Percentiles rank a stretch among this genome's conserved stretches.
Evolutionary conservation across 176 grass and related monocot species (phyloP).

Genomic region (Carex parvula): DNA sequence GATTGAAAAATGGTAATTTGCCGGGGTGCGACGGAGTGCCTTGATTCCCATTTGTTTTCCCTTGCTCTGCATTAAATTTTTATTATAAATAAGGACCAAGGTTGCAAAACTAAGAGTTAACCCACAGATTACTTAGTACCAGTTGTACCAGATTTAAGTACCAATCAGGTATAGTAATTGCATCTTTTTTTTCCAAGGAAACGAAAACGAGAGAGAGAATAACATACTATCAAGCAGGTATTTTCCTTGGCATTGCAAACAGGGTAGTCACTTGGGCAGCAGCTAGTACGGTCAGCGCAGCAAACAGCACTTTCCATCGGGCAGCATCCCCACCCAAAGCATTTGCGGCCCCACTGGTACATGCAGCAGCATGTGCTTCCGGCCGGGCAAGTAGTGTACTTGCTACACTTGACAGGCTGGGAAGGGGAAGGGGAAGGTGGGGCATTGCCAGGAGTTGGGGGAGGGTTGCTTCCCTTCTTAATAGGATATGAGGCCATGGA

Average conservation of each 20-base stretch:
- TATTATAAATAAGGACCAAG: background rate
- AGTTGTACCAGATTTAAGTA: background rate
- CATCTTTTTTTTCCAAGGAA: background rate
- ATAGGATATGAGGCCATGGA: slow-evolving; percentile 77
- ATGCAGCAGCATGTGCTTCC: slow-evolving; percentile 87
- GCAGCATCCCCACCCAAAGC: slow-evolving; percentile 87
- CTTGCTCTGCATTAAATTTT: slow-evolving; percentile 58
- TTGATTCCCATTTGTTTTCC: slow-evolving; percentile 61
- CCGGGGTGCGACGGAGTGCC: slow-evolving; percentile 51
- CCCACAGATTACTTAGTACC: background rate
- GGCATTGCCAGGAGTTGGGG: slow-evolving; percentile 46
- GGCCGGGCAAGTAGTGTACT: slow-evolving; percentile 30
- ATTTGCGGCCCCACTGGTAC: slow-evolving; percentile 38
- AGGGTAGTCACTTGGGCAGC: slow-evolving; percentile 74
- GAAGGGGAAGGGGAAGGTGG: slow-evolving; percentile 47
- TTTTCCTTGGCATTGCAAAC: slow-evolving; percentile 55
- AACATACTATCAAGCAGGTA: slow-evolving; percentile 61
- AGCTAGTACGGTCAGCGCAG: slow-evolving; percentile 77
- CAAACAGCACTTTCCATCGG: slow-evolving; percentile 57
- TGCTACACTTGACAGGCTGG: slow-evolving; percentile 38
- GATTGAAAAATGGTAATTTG: slow-evolving; percentile 36
- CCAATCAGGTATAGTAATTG: background rate
- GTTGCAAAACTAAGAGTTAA: background rate
- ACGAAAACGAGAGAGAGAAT: background rate
- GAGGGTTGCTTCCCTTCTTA: slow-evolving; percentile 66